Evolutionary conservation across 805 yeast species (phyloP).

Genomic region (Sugiyamaella americana): DNA sequence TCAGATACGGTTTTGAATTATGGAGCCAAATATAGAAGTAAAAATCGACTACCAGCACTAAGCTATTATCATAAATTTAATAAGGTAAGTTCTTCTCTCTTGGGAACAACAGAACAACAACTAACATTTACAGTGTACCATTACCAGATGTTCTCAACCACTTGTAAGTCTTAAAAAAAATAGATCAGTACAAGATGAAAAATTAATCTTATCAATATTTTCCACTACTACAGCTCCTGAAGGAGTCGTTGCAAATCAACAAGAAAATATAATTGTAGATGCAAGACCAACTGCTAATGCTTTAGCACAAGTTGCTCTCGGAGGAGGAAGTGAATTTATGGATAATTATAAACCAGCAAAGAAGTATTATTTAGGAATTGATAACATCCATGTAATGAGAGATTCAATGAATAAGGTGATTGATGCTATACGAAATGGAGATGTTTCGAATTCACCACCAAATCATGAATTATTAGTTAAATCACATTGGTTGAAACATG

Average conservation of each 20-base stretch:
- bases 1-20: constrained; percentile 79
- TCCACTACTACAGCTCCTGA: constrained; percentile 41
- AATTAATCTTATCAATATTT: constrained; percentile 67
- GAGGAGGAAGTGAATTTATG: constrained; percentile 96
- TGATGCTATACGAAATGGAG: constrained; percentile 61
- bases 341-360: constrained; percentile 71
- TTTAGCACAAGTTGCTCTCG: constrained; percentile 91
- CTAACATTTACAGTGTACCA: constrained; percentile 43
- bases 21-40: constrained; percentile 81
- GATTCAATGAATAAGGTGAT: constrained; percentile 66
- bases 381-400: constrained; percentile 92
- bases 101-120: not conserved
- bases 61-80: constrained; percentile 65
- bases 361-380: constrained; percentile 81
- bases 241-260: constrained; percentile 30
- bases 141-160: constrained; percentile 90
- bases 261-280: constrained; percentile 73
- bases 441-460: constrained; percentile 46
- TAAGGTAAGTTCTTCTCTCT: constrained; percentile 7
- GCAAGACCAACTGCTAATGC: constrained; percentile 93
- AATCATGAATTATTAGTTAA: constrained; percentile 53
- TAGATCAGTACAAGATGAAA: constrained; percentile 88
- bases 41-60: constrained; percentile 74
- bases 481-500: constrained; percentile 74
- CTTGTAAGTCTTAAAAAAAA: constrained; percentile 83